A percentile compares a stretch with the other conserved stretches of the same genome.
phyloP scores from a whole-genome alignment of 805 yeast genomes.

The Sugiyamaella qingdaonensis region DNA sequence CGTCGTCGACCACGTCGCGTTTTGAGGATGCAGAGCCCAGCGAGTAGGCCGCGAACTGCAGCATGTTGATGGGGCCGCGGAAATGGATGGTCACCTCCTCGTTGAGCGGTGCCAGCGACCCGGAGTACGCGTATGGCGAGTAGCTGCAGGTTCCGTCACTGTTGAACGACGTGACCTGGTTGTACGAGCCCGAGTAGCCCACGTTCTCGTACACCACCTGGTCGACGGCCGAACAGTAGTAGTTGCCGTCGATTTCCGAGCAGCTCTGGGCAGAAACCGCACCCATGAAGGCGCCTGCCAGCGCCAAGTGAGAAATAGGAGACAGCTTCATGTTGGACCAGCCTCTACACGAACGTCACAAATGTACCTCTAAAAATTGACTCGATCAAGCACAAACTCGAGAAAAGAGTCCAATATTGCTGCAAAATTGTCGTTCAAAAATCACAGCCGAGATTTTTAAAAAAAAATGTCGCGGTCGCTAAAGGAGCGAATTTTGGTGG shows the following conservation, averaged over 20 bases:
- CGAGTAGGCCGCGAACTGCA: slow-evolving; percentile 86
- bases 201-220: slow-evolving; percentile 67
- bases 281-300: background rate
- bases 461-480: too few relatives aligned
- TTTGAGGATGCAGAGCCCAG: slow-evolving; percentile 48
- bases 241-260: slow-evolving; percentile 58
- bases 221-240: slow-evolving; percentile 69
- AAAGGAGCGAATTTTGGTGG: too few relatives aligned
- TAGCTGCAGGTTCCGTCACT: slow-evolving; percentile 63
- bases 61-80: slow-evolving; percentile 80
- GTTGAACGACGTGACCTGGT: slow-evolving; percentile 77
- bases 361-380: too few relatives aligned
- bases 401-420: too few relatives aligned
- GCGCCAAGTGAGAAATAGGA: background rate
- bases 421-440: too few relatives aligned
- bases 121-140: slow-evolving; percentile 50
- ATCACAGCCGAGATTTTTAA: too few relatives aligned
- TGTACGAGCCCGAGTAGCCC: slow-evolving; percentile 82
- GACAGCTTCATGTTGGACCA: slow-evolving; percentile 2
- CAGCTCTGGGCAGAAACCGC: slow-evolving; percentile 13
- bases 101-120: slow-evolving; percentile 72
- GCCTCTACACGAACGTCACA: background rate
- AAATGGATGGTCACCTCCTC: slow-evolving; percentile 86
- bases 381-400: too few relatives aligned
- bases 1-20: slow-evolving; percentile 43